Base-by-base conservation (phyloP, 805 yeast species). In the Yamadazyma philogaea region DNA sequence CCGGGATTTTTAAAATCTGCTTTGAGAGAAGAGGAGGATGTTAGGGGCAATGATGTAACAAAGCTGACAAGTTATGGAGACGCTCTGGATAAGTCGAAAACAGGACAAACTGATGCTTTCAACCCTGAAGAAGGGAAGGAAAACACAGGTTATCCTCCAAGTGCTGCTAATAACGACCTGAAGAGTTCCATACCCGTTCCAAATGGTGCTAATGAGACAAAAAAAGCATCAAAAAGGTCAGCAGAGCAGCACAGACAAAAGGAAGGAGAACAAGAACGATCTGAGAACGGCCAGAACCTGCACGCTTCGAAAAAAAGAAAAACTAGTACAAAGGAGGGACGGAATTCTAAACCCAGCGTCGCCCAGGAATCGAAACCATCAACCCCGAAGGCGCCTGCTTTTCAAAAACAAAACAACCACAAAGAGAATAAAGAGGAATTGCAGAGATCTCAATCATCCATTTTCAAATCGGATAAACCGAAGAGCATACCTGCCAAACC, bases 1-100 rank as follows among this genome's bases (percentile, higher is more conserved):
- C 66, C 70, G 4, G 73, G 73, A 4, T 70, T 70, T 34, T 53
- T 69, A 32, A 32, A 34, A 18, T 10, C 19, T 6, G 41, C 20
- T 6, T 20, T 31, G 35, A 31, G 8, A 22, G 8, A 22, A 24
- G 28, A 24, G 10, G 28, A 24, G 4, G 8, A 7, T 11, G 28
- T 3, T 24, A 24, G 28, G 12, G 10, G n/a, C 10, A 5, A 4
- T 4, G 28, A 24, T 4, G 12, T 7, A 4, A 4, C 28, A 7
- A 24, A n/a, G 12, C 4, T n/a, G 28, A 24, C 12, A 7, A 24
- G n/a, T n/a, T n/a, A n/a, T n/a, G n/a, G n/a, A n/a, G n/a, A n/a
- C n/a, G n/a, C n/a, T n/a, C n/a, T n/a, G n/a, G n/a, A 24, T 24
- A 24, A 24, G 28, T 12, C 8, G 28, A 12, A 24, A 8, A 24